Evolutionary conservation across 768 basidiomycete genomes (phyloP).

Genomic region (Tricholomella constricta): DNA sequence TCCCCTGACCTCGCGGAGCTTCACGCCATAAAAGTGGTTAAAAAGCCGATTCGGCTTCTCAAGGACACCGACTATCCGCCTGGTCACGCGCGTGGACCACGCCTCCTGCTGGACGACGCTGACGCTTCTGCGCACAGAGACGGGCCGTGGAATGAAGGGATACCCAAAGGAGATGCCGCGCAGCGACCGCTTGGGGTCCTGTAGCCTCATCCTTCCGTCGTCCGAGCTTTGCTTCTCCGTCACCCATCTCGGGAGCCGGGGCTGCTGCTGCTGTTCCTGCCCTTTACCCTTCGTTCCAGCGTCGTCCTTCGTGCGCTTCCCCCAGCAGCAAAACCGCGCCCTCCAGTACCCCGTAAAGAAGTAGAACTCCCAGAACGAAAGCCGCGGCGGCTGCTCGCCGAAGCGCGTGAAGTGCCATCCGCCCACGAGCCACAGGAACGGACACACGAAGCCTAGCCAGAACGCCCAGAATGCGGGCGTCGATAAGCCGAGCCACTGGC

Average conservation of each 20-base stretch:
- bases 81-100: slow-evolving; percentile 18
- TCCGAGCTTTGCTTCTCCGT: slow-evolving; percentile 46
- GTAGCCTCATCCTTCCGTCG: slow-evolving; percentile 42
- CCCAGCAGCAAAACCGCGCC: slow-evolving; percentile 38
- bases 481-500: slow-evolving; percentile 22
- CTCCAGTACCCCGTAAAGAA: slow-evolving; percentile 40
- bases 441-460: slow-evolving; percentile 73
- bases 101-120: slow-evolving; percentile 14
- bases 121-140: slow-evolving; percentile 26
- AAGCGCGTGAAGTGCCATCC: slow-evolving; percentile 66
- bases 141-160: slow-evolving; percentile 59
- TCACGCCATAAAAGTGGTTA: slow-evolving; percentile 47
- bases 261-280: slow-evolving; percentile 16
- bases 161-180: slow-evolving; percentile 56
- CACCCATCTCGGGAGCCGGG: slow-evolving; percentile 43
- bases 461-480: slow-evolving; percentile 65
- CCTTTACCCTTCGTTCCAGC: slow-evolving; percentile 16
- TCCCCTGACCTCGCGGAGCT: slow-evolving; percentile 43
- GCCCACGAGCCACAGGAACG: slow-evolving; percentile 75
- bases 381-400: slow-evolving; percentile 47
- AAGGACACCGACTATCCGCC: slow-evolving; percentile 34
- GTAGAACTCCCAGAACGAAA: slow-evolving; percentile 50
- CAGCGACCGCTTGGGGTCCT: slow-evolving; percentile 46
- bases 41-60: slow-evolving; percentile 45
- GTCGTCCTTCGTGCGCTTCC: slow-evolving; percentile 19